Evolutionary conservation across 176 grass and related monocot species (phyloP), one percentile per base, ranked within the genome.

Genomic region (Rhynchospora breviuscula): DNA sequence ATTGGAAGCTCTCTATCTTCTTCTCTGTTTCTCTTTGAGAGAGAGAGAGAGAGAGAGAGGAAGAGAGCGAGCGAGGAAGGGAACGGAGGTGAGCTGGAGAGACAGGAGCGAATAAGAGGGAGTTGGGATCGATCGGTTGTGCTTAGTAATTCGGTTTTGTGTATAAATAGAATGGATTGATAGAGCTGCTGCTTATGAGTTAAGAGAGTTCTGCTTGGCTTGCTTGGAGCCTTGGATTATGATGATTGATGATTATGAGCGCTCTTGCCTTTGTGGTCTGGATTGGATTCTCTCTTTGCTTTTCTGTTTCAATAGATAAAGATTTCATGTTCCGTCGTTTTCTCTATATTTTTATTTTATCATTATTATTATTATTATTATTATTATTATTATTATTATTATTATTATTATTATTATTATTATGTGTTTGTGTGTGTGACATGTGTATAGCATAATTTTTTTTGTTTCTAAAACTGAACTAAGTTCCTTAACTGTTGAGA

Each of bases 1-100:
- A 98, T 98, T 63, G 11, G 76, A 52, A 48, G 70, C 4, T 85
- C 53, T 31, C 47, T 18, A 9, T 53, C 70, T 21, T 2, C 48
- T 57, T 79, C 21, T 49, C 48, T 53, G 15, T 79, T 13, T 44
- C 31, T 67, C 64, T 67, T 35, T 18, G 64, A 53, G 12, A 12
- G 72, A 77, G 54, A 59, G 52, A 61, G 78, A 6, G 15, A 45
- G 56, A 62, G 25, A 73, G 15, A 45, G 31, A 62, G 59, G 62
- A 57, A 47, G 17, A 23, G 17, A 21, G 79, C 63, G 33, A 33
- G 10, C 14, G 21, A 57, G 46, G 75, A 56, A 79, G 23, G 15
- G 33, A 48, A 49, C 23, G 21, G 33, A 64, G 63, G 59, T 63
- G 80, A 82, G 80, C 59, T 82, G 22, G 59, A 43, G 1, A 47